Conservation (phyloP, 2,329 filamentous ascomycete species). For the Talaromyces sp. region DNA sequence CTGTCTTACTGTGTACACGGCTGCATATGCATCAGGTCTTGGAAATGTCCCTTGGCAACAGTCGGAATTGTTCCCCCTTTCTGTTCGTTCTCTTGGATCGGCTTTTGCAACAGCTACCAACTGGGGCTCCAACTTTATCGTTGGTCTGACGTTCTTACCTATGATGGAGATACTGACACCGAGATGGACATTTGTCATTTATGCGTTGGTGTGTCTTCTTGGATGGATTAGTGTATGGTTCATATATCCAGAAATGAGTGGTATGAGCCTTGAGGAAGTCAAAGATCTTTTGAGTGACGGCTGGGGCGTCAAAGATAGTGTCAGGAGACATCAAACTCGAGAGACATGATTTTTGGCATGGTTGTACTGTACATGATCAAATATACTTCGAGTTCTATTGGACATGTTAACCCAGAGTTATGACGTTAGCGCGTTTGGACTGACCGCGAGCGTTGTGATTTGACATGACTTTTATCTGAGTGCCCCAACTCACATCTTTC, state of each 20-base stretch:
- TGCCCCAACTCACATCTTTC: not conserved
- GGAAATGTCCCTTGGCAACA: conserved; percentile 97
- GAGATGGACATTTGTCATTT: conserved; percentile 76
- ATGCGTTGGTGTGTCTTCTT: conserved; percentile 64
- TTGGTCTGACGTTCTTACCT: conserved; percentile 83
- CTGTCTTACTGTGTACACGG: conserved; percentile 80
- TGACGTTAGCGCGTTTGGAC: not conserved
- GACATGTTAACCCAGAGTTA: not conserved
- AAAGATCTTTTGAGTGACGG: conserved; percentile 67
- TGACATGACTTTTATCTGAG: not conserved
- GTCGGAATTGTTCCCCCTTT: conserved; percentile 78
- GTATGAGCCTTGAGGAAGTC: conserved; percentile 77
- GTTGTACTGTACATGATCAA: not conserved
- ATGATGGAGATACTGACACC: conserved; percentile 77
- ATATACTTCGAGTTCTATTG: not conserved
- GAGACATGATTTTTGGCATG: conserved; percentile 15
- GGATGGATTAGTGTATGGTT: conserved; percentile 69
- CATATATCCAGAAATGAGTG: conserved; percentile 85
- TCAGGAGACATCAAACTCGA: conserved; percentile 27
- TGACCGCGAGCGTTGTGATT: not conserved
- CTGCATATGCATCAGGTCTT: conserved; percentile 79
- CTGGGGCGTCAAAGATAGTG: conserved; percentile 65
- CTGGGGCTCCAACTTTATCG: conserved; percentile 82
- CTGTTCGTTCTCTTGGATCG: conserved; percentile 62
- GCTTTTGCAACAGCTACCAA: conserved; percentile 70